Evolutionary conservation across 768 basidiomycete species (phyloP).

Genomic region (Leccinum disarticulatum): DNA sequence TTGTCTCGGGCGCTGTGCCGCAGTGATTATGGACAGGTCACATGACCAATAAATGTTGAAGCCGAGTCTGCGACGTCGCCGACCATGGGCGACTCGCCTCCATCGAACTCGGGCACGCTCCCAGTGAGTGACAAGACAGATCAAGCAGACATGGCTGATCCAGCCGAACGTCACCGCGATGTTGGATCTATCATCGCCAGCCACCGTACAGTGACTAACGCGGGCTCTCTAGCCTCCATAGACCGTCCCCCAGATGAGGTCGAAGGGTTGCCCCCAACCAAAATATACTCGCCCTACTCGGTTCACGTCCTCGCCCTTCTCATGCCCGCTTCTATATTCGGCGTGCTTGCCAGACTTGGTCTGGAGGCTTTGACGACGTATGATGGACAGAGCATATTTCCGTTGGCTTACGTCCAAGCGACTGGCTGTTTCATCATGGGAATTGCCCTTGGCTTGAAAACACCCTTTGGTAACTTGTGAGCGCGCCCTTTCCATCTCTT

Average conservation of each 20-base stretch:
- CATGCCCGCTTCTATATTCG: conserved; percentile 80
- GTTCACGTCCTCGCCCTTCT: conserved; percentile 67
- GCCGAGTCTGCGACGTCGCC: no score
- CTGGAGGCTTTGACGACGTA: conserved; percentile 72
- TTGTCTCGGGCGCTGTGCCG: not conserved
- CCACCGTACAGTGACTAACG: conserved; percentile 33
- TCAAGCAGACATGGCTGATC: not conserved
- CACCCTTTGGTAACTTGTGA: conserved; percentile 73
- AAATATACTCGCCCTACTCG: conserved; percentile 53
- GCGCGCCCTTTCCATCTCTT: conserved; percentile 38
- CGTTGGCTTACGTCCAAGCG: conserved; percentile 82
- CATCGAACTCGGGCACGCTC: not conserved
- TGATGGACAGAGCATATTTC: conserved; percentile 72
- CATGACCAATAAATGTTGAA: conserved; percentile 6
- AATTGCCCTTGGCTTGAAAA: conserved; percentile 64
- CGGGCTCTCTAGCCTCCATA: conserved; percentile 41
- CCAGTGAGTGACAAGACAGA: conserved; percentile 4
- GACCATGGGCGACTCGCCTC: not conserved
- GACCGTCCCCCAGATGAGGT: conserved; percentile 40
- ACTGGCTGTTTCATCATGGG: conserved; percentile 95
- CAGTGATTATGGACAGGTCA: not conserved
- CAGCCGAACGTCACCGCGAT: conserved; percentile 21
- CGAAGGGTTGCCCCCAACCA: conserved; percentile 34
- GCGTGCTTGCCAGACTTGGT: conserved; percentile 81
- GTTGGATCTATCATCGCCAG: conserved; percentile 37